A percentile compares a stretch with the other conserved stretches of the same genome.
Evolutionary conservation across 768 basidiomycete species (phyloP).

Genomic region (Boletus huronensis): DNA sequence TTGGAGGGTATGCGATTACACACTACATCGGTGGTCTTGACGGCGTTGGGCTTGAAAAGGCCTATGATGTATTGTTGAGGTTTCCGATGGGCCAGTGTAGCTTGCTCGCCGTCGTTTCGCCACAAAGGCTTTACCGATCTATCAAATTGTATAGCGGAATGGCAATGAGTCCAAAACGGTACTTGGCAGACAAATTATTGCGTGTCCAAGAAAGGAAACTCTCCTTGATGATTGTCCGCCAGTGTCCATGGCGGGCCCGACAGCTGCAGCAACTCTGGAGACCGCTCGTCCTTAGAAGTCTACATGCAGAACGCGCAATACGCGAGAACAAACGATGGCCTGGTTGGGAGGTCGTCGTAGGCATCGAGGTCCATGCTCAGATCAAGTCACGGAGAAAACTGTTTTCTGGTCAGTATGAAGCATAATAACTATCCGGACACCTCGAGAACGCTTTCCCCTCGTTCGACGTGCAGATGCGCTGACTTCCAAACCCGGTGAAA

Average conservation of each 20-base stretch:
- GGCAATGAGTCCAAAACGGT: neutral
- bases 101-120: too few species aligned
- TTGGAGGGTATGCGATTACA: constrained; percentile 93
- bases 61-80: too few species aligned
- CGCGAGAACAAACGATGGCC: constrained; percentile 53
- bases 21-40: constrained; percentile 94
- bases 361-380: constrained; percentile 95
- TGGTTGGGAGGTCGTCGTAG: constrained; percentile 87
- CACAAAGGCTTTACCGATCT: too few species aligned
- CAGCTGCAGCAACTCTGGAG: constrained; percentile 16
- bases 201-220: constrained; percentile 12
- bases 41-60: constrained; percentile 99
- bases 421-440: too few species aligned
- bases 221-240: constrained; percentile 22
- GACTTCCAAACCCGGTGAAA: constrained; percentile 44
- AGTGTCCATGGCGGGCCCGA: constrained; percentile 12
- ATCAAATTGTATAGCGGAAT: too few species aligned
- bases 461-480: constrained; percentile 32
- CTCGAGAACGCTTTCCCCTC: neutral
- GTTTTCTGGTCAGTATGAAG: constrained; percentile 61
- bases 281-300: neutral
- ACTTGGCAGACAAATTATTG: neutral
- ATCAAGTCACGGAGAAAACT: constrained; percentile 85
- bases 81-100: too few species aligned
- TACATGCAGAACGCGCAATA: constrained; percentile 4